These are phyloP conservation scores for Phytophthora pseudosyringae DNA, from an alignment of 352 stramenopile genomes.

Conservation along the genomic window DNA sequence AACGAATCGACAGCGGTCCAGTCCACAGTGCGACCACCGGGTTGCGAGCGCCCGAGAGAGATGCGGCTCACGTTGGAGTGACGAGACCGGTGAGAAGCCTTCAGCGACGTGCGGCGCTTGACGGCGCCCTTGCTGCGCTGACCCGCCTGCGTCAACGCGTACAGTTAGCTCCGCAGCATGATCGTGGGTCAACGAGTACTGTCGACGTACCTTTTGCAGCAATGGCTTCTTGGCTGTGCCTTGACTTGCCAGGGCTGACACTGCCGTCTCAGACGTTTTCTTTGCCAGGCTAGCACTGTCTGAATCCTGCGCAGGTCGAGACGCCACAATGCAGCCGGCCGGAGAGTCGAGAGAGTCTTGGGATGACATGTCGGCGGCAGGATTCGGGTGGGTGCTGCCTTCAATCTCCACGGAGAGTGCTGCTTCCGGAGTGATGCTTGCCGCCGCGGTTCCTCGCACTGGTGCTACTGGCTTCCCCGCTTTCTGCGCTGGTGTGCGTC, in stretches of 20 bases:
- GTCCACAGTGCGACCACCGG: slow-evolving; percentile 26
- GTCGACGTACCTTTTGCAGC: slow-evolving; percentile 30
- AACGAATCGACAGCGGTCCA: slow-evolving; percentile 51
- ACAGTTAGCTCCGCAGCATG: slow-evolving; percentile 3
- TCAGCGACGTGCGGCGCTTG: slow-evolving; percentile 31
- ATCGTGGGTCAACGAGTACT: neutral
- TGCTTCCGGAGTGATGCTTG: slow-evolving; percentile 3
- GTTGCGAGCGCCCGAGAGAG: slow-evolving; percentile 28
- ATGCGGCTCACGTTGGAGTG: slow-evolving; percentile 24
- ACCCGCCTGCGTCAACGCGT: slow-evolving; percentile 11
- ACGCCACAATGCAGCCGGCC: slow-evolving; percentile 14
- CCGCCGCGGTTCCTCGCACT: neutral
- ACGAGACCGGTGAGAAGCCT: slow-evolving; percentile 23
- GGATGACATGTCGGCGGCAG: slow-evolving; percentile 6
- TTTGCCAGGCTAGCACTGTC: neutral
- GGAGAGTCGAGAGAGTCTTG: slow-evolving; percentile 29
- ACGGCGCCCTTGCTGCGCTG: slow-evolving; percentile 14
- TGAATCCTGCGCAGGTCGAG: neutral
- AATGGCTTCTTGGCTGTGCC: slow-evolving; percentile 6
- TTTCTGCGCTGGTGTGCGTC: slow-evolving; percentile 36
- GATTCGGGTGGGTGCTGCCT: slow-evolving; percentile 9
- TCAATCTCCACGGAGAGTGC: neutral
- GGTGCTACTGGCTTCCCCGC: slow-evolving; percentile 15
- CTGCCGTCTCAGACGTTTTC: slow-evolving; percentile 2
- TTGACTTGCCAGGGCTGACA: slow-evolving; percentile 8